Evolutionary conservation across 2,329 filamentous ascomycete genomes (phyloP), one percentile per base, ranked within the genome.

Genomic region (Sphaerostilbella broomeana): DNA sequence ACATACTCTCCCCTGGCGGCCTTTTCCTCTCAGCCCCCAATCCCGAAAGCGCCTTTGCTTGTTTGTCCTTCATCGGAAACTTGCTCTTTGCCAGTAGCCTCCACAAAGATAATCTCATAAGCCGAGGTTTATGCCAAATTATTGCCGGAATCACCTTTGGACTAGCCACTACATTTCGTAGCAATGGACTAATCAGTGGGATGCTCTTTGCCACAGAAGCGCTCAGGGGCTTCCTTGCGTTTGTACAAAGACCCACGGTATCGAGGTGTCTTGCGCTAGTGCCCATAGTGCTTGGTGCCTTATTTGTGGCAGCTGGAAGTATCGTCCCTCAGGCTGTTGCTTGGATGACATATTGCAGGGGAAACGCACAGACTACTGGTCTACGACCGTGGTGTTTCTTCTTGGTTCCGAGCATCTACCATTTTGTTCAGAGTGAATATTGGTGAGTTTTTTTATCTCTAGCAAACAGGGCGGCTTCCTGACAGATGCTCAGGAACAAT

Each of bases 1-100:
- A 97, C 59, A 73, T 94, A 40, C 56, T 97, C 34, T 92, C 86
- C 0, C 90, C 92, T 0, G 92, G 85, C 0, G 90, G 90, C 1
- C 63, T 95, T 3, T 97, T 98, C 57, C 74, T 98, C 13, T 89
- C 84, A 0, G 83, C 89, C 0, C 87, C 90, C 0, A 94, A 92
- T 59, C 74, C 79, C 8, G 92, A 98, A 64, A 79, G 84, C 47
- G 60, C 81, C 0, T 95, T 88, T 60, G 80, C 90, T 0, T 68
- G 85, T 16, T 67, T 95, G 22, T 84, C 84, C 27, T 86, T 95
- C 52, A 50, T 71, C 1, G 92, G 87, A 1, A 80, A 79, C 52
- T 70, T 84, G 20, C 58, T 83, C 33, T 92, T 90, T 57, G 74
- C 75, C 2, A 68, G 70, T 30, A 66, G 67, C 52, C 27, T 58